These are phyloP conservation scores for Globisporangium paddicum DNA, from an alignment of 352 stramenopile species.

Conservation along the genomic window DNA sequence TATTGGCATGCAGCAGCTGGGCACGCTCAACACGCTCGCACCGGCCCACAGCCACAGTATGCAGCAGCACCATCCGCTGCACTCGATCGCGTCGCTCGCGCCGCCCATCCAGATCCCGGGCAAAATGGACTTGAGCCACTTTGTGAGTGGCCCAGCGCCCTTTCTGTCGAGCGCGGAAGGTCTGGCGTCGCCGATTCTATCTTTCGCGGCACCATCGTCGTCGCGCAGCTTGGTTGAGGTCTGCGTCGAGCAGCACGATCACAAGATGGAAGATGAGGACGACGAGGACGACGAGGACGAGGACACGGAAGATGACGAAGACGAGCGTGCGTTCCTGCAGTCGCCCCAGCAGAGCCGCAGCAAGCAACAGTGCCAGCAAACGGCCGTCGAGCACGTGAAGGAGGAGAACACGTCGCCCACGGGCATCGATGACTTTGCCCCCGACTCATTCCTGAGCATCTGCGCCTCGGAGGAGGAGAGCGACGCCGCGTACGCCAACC, in stretches of 20 bases:
- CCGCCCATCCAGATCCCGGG: slow-evolving; percentile 40
- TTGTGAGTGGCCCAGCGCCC: slow-evolving; percentile 3
- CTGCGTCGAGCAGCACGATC: neutral
- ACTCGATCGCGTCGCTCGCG: slow-evolving; percentile 17
- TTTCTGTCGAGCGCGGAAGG: slow-evolving; percentile 22
- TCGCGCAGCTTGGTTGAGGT: slow-evolving; percentile 1
- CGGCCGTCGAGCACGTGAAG: slow-evolving; percentile 12
- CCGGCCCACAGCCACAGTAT: neutral
- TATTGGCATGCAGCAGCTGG: slow-evolving; percentile 36
- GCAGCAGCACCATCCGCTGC: slow-evolving; percentile 2
- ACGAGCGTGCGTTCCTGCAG: slow-evolving; percentile 1
- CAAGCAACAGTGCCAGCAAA: slow-evolving; percentile 8
- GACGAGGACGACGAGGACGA: neutral
- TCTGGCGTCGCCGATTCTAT: slow-evolving; percentile 27
- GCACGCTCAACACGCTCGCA: slow-evolving; percentile 12
- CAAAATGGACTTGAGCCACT: slow-evolving; percentile 19
- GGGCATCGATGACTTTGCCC: slow-evolving; percentile 57
- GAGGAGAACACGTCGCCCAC: slow-evolving; percentile 43
- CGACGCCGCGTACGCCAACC: slow-evolving; percentile 28
- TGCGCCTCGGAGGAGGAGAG: slow-evolving; percentile 25
- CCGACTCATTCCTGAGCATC: slow-evolving; percentile 46
- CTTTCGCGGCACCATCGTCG: slow-evolving; percentile 15
- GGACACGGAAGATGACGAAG: slow-evolving; percentile 1
- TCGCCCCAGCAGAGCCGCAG: neutral
- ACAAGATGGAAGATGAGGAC: neutral